phyloP scores from a whole-genome alignment of 2,329 filamentous ascomycete genomes.

The Diaporthe sp. region DNA sequence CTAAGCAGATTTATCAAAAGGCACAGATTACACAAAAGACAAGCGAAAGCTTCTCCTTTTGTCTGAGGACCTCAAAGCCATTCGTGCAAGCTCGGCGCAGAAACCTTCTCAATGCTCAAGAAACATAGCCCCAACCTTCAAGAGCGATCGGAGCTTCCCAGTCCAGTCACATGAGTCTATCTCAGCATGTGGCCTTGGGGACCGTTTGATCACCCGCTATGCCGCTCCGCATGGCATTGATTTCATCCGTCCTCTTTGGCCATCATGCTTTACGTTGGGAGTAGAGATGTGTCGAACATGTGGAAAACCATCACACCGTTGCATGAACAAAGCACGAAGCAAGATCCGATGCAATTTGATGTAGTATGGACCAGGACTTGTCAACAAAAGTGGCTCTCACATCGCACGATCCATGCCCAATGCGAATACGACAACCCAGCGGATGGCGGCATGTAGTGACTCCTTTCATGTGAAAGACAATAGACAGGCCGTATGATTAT shows the following conservation, averaged over 20 bases:
- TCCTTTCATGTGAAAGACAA: not conserved
- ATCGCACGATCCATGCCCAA: not conserved
- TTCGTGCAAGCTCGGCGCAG: no score
- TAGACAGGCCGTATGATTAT: no score
- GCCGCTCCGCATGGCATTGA: not conserved
- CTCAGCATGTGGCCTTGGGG: not conserved
- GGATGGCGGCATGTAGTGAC: not conserved
- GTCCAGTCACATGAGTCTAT: not conserved
- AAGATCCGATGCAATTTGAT: not conserved
- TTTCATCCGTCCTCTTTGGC: not conserved
- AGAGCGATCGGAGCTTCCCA: no score
- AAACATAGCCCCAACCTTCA: not conserved
- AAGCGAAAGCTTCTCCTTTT: not conserved
- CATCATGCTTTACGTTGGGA: not conserved
- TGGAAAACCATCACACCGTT: not conserved
- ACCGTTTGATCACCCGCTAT: not conserved
- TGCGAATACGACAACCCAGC: not conserved
- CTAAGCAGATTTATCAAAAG: not conserved
- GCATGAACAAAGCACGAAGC: not conserved
- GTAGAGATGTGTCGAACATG: not conserved
- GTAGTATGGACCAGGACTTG: no score
- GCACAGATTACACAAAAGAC: not conserved
- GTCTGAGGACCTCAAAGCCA: not conserved
- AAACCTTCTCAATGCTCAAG: not conserved
- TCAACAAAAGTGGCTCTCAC: not conserved